Conservation (phyloP, 164 flowering plant genomes). For the Chimonanthus salicifolius region DNA sequence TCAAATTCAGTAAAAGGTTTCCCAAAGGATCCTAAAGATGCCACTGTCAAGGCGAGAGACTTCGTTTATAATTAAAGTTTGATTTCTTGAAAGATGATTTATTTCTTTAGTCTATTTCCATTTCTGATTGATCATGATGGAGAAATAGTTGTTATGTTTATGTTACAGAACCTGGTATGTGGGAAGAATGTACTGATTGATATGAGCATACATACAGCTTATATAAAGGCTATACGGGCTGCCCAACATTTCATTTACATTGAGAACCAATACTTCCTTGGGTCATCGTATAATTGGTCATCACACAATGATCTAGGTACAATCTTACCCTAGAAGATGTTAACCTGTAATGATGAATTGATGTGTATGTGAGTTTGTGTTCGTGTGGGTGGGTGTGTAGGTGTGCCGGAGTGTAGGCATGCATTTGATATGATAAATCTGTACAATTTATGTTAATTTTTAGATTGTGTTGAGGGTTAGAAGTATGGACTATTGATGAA, state of each 20-base stretch:
- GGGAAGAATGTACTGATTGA: constrained; percentile 89
- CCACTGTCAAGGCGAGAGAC: neutral
- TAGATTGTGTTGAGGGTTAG: neutral
- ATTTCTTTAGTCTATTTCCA: neutral
- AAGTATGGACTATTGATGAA: neutral
- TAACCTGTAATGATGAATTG: neutral
- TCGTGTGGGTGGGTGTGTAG: no score
- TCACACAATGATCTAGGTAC: constrained; percentile 67
- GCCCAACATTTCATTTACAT: constrained; percentile 94
- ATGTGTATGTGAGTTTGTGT: neutral
- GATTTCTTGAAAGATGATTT: neutral
- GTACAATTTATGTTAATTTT: no score
- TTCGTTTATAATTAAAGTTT: neutral
- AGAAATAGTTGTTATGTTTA: neutral
- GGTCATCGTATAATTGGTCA: constrained; percentile 88
- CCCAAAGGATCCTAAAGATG: constrained; percentile 73
- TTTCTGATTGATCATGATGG: neutral
- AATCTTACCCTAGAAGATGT: neutral
- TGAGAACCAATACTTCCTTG: constrained; percentile 91
- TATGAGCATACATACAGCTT: constrained; percentile 97
- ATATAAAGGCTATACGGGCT: constrained; percentile 84
- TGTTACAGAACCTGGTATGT: constrained; percentile 71
- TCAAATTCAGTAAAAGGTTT: constrained; percentile 83
- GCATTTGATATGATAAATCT: no score
- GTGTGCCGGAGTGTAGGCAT: no score